phyloP scores from a whole-genome alignment of 768 basidiomycete species.

The Hypsizygus marmoreus region DNA sequence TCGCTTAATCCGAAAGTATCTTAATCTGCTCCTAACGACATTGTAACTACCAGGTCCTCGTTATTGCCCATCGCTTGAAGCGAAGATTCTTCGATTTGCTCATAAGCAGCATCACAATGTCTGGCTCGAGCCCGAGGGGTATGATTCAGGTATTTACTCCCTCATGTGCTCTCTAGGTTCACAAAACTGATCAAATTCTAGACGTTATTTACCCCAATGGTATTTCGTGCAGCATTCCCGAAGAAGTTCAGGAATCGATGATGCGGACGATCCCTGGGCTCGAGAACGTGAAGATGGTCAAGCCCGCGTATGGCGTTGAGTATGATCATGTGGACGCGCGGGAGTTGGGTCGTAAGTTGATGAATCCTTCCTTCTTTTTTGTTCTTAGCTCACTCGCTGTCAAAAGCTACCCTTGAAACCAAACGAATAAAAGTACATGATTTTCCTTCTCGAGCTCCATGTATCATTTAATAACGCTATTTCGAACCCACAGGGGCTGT shows the following conservation, averaged over 20 bases:
- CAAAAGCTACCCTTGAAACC: constrained; percentile 80
- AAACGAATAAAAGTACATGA: constrained; percentile 69
- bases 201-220: constrained; percentile 92
- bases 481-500: constrained; percentile 58
- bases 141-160: constrained; percentile 66
- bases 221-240: constrained; percentile 83
- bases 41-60: constrained; percentile 65
- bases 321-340: constrained; percentile 90
- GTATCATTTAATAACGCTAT: not conserved
- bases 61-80: constrained; percentile 90
- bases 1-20: not conserved
- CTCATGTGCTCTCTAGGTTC: not conserved
- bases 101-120: constrained; percentile 71
- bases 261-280: constrained; percentile 84
- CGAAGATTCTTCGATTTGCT: constrained; percentile 80
- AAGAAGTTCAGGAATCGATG: constrained; percentile 82
- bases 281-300: constrained; percentile 80
- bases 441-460: not conserved
- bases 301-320: constrained; percentile 90
- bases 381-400: not conserved
- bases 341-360: constrained; percentile 66
- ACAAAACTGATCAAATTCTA: constrained; percentile 23
- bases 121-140: constrained; percentile 93
- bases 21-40: not conserved
- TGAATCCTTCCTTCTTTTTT: not conserved